phyloP scores from a whole-genome alignment of 2,329 filamentous ascomycete species.

The Acarospora socialis region DNA sequence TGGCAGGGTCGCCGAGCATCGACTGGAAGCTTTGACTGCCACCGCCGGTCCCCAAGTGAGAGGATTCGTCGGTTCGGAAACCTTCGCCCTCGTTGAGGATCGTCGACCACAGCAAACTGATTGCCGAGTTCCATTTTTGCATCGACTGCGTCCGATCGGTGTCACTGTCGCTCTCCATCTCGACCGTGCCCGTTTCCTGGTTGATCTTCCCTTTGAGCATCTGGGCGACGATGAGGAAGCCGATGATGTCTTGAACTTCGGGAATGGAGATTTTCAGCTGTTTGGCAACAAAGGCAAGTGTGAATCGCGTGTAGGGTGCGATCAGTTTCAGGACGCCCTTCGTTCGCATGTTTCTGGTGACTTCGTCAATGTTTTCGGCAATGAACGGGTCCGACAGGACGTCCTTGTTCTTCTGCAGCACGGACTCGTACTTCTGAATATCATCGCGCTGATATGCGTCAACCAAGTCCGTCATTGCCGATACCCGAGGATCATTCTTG shows the following conservation, averaged over 20 bases:
- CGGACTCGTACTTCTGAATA: conserved; percentile 78
- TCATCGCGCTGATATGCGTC: conserved; percentile 94
- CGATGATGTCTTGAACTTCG: conserved; percentile 91
- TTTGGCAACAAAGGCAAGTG: conserved; percentile 70
- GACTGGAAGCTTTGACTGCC: conserved; percentile 19
- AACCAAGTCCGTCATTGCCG: conserved; percentile 92
- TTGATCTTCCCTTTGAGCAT: conserved; percentile 81
- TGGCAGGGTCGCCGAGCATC: conserved; percentile 15
- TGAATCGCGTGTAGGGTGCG: conserved; percentile 88
- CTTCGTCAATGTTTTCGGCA: conserved; percentile 96
- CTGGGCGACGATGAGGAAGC: conserved; percentile 81
- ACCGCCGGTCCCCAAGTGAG: conserved; percentile 17
- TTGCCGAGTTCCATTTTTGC: conserved; percentile 54
- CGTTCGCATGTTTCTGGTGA: conserved; percentile 94
- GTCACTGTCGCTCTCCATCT: conserved; percentile 63
- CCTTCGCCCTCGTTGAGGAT: conserved; percentile 69
- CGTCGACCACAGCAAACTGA: conserved; percentile 53
- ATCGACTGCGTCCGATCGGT: conserved; percentile 60
- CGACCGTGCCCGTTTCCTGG: conserved; percentile 69
- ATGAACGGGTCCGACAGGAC: conserved; percentile 89
- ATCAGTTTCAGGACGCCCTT: conserved; percentile 90
- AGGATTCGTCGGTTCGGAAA: conserved; percentile 31
- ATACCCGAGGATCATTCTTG: conserved; percentile 85
- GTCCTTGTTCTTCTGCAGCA: conserved; percentile 75
- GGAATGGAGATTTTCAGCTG: conserved; percentile 71